These are phyloP conservation scores for Eragrostis tef DNA, from an alignment of 202 grass and related monocot genomes.

Conservation along the genomic window DNA sequence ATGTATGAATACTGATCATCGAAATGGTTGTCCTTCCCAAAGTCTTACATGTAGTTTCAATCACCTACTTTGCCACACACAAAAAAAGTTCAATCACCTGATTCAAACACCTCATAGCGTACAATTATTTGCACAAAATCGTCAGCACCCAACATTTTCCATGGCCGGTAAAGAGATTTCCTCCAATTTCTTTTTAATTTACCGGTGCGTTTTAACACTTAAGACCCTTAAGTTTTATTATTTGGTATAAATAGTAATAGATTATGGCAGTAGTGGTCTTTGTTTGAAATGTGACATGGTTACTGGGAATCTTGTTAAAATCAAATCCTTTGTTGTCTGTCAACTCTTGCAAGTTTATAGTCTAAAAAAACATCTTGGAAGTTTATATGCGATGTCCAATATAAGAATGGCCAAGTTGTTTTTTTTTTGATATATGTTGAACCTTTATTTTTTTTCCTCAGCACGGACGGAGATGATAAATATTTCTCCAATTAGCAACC, in stretches of 20 bases:
- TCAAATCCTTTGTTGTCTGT: not conserved
- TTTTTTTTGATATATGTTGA: not conserved
- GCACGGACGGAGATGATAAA: not conserved
- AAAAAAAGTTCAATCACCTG: too few species aligned
- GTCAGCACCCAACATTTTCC: too few species aligned
- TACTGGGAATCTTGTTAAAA: not conserved
- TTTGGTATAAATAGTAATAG: not conserved
- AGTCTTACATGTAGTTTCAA: too few species aligned
- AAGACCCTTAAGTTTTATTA: not conserved
- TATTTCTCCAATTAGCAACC: not conserved
- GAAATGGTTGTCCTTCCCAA: too few species aligned
- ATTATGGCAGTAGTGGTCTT: not conserved
- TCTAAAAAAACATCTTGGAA: too few species aligned
- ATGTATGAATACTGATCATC: too few species aligned
- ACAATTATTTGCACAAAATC: too few species aligned
- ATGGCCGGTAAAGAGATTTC: constrained; percentile 45
- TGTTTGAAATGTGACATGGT: not conserved
- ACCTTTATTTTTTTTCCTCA: not conserved
- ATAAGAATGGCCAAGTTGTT: not conserved
- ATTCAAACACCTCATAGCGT: not conserved
- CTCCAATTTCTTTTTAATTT: constrained; percentile 9
- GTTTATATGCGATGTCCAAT: too few species aligned
- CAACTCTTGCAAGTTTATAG: not conserved
- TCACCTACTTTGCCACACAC: too few species aligned
- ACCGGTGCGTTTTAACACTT: constrained; percentile 1